Conservation (phyloP, 345 rosid genomes). For the Toxicodendron radicans region DNA sequence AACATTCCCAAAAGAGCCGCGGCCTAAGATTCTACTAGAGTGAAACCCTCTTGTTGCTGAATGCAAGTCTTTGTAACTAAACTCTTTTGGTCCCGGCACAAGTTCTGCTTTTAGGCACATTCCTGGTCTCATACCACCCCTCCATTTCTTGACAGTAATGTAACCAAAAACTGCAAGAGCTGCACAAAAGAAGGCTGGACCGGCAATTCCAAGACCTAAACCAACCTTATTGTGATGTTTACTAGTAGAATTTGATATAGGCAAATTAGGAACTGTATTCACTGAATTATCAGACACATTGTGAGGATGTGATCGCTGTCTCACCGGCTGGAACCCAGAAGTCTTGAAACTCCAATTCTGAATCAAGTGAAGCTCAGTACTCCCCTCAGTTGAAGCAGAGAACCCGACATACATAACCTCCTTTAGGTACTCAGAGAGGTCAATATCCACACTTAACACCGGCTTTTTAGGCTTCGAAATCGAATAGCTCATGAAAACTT, state of each 20-base stretch:
- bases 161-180: conserved; percentile 63
- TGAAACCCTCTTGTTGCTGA: conserved; percentile 84
- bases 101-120: conserved; percentile 66
- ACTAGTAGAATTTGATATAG: conserved; percentile 35
- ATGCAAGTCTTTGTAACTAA: conserved; percentile 70
- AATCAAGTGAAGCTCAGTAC: conserved; percentile 82
- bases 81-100: conserved; percentile 70
- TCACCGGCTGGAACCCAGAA: conserved; percentile 59
- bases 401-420: conserved; percentile 74
- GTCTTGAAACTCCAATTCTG: conserved; percentile 77
- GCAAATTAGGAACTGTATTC: conserved; percentile 34
- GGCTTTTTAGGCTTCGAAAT: conserved; percentile 61
- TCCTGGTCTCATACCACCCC: conserved; percentile 37
- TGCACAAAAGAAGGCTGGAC: conserved; percentile 69
- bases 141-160: conserved; percentile 63
- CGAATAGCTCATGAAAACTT: conserved; percentile 67
- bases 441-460: conserved; percentile 50
- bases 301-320: conserved; percentile 56
- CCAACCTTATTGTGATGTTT: conserved; percentile 49
- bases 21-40: conserved; percentile 74
- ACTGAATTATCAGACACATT: conserved; percentile 76
- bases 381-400: conserved; percentile 93
- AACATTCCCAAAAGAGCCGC: conserved; percentile 87
- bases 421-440: conserved; percentile 61
- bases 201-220: conserved; percentile 76